A percentile compares a stretch with the other conserved stretches of the same genome.
These are phyloP conservation scores for Talaromyces sp. DNA, from an alignment of 2,329 filamentous ascomycete species.

Conservation along the genomic window DNA sequence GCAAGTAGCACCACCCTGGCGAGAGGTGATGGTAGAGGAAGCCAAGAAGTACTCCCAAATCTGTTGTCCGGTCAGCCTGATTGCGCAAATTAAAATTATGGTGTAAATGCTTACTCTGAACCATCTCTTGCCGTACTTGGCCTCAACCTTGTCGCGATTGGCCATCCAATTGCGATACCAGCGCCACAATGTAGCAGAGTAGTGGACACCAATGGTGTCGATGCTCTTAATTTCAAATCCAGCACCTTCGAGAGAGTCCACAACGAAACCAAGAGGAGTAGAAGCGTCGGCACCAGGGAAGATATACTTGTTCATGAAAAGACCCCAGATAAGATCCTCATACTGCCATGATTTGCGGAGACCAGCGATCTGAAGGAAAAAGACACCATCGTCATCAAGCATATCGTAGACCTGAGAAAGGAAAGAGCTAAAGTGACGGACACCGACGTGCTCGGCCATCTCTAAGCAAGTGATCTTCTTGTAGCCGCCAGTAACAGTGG, in stretches of 20 bases:
- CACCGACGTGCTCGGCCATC: slow-evolving; percentile 98
- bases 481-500: slow-evolving; percentile 71
- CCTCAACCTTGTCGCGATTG: slow-evolving; percentile 86
- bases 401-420: slow-evolving; percentile 85
- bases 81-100: not conserved
- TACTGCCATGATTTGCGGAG: slow-evolving; percentile 95
- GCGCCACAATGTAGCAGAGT: slow-evolving; percentile 92
- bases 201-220: slow-evolving; percentile 94
- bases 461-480: slow-evolving; percentile 96
- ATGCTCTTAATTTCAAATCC: slow-evolving; percentile 88
- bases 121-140: slow-evolving; percentile 94
- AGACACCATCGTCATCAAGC: slow-evolving; percentile 92
- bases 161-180: slow-evolving; percentile 99
- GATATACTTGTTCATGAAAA: slow-evolving; percentile 99
- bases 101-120: slow-evolving; percentile 68
- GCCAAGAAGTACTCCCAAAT: slow-evolving; percentile 93
- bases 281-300: slow-evolving; percentile 97
- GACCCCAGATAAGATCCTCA: slow-evolving; percentile 94
- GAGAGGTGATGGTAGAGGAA: slow-evolving; percentile 76
- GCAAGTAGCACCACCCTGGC: slow-evolving; percentile 79
- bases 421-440: slow-evolving; percentile 80
- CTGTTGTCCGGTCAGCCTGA: slow-evolving; percentile 37
- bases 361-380: slow-evolving; percentile 94
- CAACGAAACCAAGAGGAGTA: slow-evolving; percentile 82
- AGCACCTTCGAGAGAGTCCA: slow-evolving; percentile 77